Base-by-base conservation (phyloP, 1,139 yeast genomes). In the Magnusiomyces suaveolens region DNA sequence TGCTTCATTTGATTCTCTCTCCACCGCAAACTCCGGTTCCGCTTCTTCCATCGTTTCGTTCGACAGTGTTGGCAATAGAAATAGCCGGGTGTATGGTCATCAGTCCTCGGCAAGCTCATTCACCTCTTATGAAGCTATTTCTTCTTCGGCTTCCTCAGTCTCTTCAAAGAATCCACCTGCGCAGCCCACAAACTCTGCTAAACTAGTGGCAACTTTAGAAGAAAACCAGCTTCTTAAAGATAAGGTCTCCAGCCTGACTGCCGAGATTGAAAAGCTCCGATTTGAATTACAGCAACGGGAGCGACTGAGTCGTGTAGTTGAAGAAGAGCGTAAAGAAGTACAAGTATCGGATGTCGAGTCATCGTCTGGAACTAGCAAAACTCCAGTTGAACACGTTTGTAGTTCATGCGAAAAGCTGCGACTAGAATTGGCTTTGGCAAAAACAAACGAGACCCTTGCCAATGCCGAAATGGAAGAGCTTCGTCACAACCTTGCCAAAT, bases 401-500 rank as follows among this genome's bases (percentile, higher is more conserved):
- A 55, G 55, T 6, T 53, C 61, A 18, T 68, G 71, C 54, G 71
- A 68, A 41, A 57, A 63, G 26, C 59, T 66, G 25, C 58, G 64
- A 50, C 60, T 66, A 62, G 70, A 68, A 47, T 61, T 68, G 44
- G 71, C 69, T 1, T 52, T 62, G 14, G 63, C 63, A 46, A 64
- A 62, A 54, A 61, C 69, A 1, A 62, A 61, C 43, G 71, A 68
- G 50, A 69, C 66, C 1, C 55, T 63, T 55, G 69, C 70, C 4
- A 61, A 66, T 32, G 68, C 65, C 51, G 68, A 66, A 51, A 57
- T 66, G 50, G 71, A 68, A 46, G 65, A 63, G 48, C 60, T 67
- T 36, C 62, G 59, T 39, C 68, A 64, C 51, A 56, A 60, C 43
- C 66, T 57, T 23, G 51, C 46, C 16, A 47, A 48, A 14, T 41